Evolutionary conservation across 1,139 yeast genomes (phyloP).

Genomic region (Protomyces inundatus): DNA sequence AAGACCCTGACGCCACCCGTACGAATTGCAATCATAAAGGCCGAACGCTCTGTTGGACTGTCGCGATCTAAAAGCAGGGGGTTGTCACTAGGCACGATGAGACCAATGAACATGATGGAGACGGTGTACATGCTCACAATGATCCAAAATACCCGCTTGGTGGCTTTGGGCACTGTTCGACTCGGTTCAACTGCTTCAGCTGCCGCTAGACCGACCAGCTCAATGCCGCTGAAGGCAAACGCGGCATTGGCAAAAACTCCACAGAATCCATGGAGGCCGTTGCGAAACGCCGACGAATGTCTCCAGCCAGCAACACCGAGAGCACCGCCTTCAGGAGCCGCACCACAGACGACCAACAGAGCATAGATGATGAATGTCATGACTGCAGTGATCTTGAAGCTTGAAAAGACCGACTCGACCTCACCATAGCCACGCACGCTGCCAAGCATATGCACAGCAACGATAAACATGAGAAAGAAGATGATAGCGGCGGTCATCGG

Average conservation of each 20-base stretch:
- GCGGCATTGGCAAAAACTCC: slow-evolving; percentile 62
- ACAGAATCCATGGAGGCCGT: slow-evolving; percentile 57
- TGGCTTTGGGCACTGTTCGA: slow-evolving; percentile 70
- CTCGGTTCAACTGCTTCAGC: slow-evolving; percentile 82
- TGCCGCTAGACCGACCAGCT: slow-evolving; percentile 76
- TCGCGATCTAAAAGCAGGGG: slow-evolving; percentile 37
- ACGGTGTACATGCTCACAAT: slow-evolving; percentile 62
- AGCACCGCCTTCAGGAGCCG: slow-evolving; percentile 45
- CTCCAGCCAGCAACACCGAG: slow-evolving; percentile 51
- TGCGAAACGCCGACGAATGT: slow-evolving; percentile 56
- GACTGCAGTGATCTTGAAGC: slow-evolving; percentile 48
- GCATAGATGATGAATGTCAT: slow-evolving; percentile 56
- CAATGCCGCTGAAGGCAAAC: slow-evolving; percentile 75
- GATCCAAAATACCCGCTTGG: slow-evolving; percentile 68
- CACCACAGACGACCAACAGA: slow-evolving; percentile 61
- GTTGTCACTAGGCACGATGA: slow-evolving; percentile 48
- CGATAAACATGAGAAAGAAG: slow-evolving; percentile 39
- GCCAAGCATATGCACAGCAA: slow-evolving; percentile 37
- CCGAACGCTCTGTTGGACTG: slow-evolving; percentile 44
- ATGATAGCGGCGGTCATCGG: slow-evolving; percentile 34
- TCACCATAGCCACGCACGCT: slow-evolving; percentile 51
- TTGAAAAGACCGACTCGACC: slow-evolving; percentile 60
- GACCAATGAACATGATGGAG: slow-evolving; percentile 65
- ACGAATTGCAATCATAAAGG: slow-evolving; percentile 77
- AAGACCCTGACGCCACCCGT: slow-evolving; percentile 60